Evolutionary conservation across 768 basidiomycete species (phyloP).

Genomic region (Boletus reticuloceps): DNA sequence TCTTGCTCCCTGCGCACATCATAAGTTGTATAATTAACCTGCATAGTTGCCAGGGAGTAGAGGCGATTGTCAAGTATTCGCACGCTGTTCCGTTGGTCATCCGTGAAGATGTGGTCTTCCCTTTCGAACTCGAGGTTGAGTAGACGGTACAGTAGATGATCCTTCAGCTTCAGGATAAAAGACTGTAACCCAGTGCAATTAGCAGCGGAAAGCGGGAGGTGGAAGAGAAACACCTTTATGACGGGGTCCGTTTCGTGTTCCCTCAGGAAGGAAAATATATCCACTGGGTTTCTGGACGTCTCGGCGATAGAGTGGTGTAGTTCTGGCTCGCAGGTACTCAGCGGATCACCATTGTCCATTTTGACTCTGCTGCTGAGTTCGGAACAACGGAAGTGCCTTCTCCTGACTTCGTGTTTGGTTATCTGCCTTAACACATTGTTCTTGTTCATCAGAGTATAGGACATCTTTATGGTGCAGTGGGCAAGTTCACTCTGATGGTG

Average conservation of each 20-base stretch:
- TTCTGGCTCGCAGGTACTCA: neutral
- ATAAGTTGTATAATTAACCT: conserved; percentile 34
- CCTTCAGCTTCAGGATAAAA: conserved; percentile 10
- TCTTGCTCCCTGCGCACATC: conserved; percentile 26
- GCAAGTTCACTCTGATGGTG: conserved; percentile 37
- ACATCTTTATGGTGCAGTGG: conserved; percentile 35
- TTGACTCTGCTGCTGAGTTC: neutral
- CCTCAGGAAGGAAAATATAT: neutral
- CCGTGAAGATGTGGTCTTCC: conserved; percentile 4
- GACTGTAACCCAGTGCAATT: neutral
- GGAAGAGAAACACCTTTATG: conserved; percentile 2
- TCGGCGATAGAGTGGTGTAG: conserved; percentile 7
- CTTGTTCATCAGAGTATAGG: conserved; percentile 39
- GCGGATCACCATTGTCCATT: neutral
- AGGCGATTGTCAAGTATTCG: conserved; percentile 14
- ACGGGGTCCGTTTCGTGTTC: conserved; percentile 3
- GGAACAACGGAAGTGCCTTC: conserved; percentile 6
- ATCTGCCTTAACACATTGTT: conserved; percentile 31
- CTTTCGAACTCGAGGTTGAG: neutral
- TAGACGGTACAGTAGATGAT: conserved; percentile 15
- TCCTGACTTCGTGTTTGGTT: conserved; percentile 16
- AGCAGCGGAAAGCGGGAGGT: neutral
- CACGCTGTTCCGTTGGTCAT: conserved; percentile 9
- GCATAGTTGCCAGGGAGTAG: conserved; percentile 19
- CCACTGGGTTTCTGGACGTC: neutral